phyloP scores from a whole-genome alignment of 495 filamentous ascomycete genomes.

The Entonaema liquescens region DNA sequence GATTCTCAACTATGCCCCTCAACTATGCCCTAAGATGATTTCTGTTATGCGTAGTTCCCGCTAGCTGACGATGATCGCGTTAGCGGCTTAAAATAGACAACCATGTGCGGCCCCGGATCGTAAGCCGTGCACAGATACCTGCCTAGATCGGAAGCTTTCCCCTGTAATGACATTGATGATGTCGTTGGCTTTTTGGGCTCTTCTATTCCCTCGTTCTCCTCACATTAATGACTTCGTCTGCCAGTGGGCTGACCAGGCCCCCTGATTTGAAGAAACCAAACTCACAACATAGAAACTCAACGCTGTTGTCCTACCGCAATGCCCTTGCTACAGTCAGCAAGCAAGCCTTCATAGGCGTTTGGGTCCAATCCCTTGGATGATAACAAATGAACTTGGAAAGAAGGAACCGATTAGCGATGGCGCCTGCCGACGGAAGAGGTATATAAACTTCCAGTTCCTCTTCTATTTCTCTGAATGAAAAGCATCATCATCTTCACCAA shows the following conservation, averaged over 20 bases:
- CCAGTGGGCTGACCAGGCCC: background rate
- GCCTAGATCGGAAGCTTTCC: background rate
- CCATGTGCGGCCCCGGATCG: background rate
- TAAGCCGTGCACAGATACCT: background rate
- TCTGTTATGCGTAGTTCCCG: constrained; percentile 8
- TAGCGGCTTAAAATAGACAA: constrained; percentile 2
- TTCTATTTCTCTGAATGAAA: background rate
- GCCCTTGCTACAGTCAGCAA: background rate
- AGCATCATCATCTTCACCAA: background rate
- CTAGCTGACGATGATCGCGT: background rate
- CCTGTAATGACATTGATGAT: background rate
- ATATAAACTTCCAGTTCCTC: constrained; percentile 9
- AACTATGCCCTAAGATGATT: background rate
- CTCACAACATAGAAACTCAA: background rate
- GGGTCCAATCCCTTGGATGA: background rate
- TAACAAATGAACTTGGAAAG: background rate
- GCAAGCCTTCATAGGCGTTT: background rate
- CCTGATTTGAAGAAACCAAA: background rate
- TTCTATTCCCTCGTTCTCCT: background rate
- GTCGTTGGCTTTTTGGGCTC: background rate
- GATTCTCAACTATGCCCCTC: too few relatives aligned
- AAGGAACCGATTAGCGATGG: background rate
- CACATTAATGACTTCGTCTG: background rate
- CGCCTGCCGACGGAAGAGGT: background rate
- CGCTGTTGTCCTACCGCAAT: background rate